These are phyloP conservation scores for Citrus sinensis DNA, from an alignment of 345 rosid genomes.

Conservation along the genomic window DVS_A1.0 CM039163.1:2646501-2647000, in stretches of 20 bases:
- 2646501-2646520: not conserved
- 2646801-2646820: not conserved
- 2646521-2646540: not conserved
- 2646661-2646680: not conserved
- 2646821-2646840: not conserved
- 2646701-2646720: not conserved
- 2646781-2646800: not conserved
- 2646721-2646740: not conserved
- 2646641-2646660: not conserved
- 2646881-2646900: constrained; percentile 19
- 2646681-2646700: not conserved
- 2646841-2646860: not conserved
- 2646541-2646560: not conserved
- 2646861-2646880: constrained; percentile 31
- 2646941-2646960: not conserved
- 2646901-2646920: constrained; percentile 16
- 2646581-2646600: not conserved
- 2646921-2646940: not conserved
- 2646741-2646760: not conserved
- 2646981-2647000: not conserved
- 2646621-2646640: not conserved
- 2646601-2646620: not conserved
- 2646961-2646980: too few species aligned
- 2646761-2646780: not conserved
- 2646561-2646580: not conserved